Evolutionary conservation across 495 filamentous ascomycete species (phyloP), one percentile per base, ranked within the genome.

Genomic region (Parathielavia appendiculata): DNA sequence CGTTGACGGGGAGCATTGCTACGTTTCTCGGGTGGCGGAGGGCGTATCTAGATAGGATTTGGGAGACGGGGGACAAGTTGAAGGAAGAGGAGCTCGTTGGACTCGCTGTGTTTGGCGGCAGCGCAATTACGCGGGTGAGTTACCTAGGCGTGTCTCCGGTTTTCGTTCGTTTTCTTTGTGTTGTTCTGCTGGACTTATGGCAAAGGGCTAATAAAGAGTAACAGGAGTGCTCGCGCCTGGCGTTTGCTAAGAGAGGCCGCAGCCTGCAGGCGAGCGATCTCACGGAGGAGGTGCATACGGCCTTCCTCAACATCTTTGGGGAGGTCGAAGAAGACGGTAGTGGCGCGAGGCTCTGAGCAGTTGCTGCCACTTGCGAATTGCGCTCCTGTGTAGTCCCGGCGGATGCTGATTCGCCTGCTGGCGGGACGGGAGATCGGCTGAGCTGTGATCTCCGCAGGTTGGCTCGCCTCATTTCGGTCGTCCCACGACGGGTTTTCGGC

Each of bases 261-360:
- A 90, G 89, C 66, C 75, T 98, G 67, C 93, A 98, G 76, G 93
- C 93, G 1, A 90, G 88, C 69, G 93, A 98, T 73, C 77, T 98
- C 69, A 97, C 93, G 1, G 90, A 91, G 35, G 85, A 97, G 72
- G 90, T 98, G 23, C 83, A 91, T 60, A 78, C 78, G 22, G 89
- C 91, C 14, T 98, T 96, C 70, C 66, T 87, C 65, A 85, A 85
- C 56, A 63, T 96, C 35, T 87, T 96, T 69, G 87, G 82, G n/a
- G 83, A 77, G 43, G 69, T 67, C 13, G 70, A 71, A 22, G 66
- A 51, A 0, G 62, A 62, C 46, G 41, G 3, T 16, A 57, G 56
- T 16, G 58, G 48, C 34, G 49, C 59, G 13, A 61, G 51, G 32
- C 61, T 66, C 19, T 66, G 57, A 69, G 41, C 20, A 43, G 19